phyloP scores from a whole-genome alignment of 148 eudicot species.

The Persicaria tinctoria region DNA sequence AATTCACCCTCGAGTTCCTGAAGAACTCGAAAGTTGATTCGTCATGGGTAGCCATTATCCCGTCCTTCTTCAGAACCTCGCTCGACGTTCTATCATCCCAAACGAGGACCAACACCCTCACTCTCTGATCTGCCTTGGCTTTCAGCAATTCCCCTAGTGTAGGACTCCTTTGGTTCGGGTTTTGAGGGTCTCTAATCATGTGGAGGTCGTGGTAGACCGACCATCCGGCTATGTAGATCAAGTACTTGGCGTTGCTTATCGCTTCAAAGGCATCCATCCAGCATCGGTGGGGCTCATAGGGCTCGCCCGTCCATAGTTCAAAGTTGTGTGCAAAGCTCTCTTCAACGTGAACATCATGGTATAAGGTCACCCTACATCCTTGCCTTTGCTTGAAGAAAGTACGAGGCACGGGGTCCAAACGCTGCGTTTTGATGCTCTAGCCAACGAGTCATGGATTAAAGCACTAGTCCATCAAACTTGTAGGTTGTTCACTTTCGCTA shows the following conservation, averaged over 20 bases:
- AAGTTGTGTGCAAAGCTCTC: constrained; percentile 26
- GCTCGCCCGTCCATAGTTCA: constrained; percentile 19
- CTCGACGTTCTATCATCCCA: constrained; percentile 85
- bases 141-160: constrained; percentile 57
- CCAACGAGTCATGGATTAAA: neutral
- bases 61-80: constrained; percentile 41
- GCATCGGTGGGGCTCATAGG: constrained; percentile 43
- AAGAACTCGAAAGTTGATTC: constrained; percentile 57
- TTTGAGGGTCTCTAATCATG: constrained; percentile 48
- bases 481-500: neutral
- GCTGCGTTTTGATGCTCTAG: constrained; percentile 36
- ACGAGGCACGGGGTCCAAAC: constrained; percentile 46
- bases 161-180: constrained; percentile 14
- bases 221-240: constrained; percentile 83
- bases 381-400: constrained; percentile 61
- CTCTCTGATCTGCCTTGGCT: constrained; percentile 45
- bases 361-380: constrained; percentile 47
- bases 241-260: constrained; percentile 44
- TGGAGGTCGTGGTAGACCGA: constrained; percentile 49
- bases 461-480: too few relatives aligned
- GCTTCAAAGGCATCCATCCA: constrained; percentile 76
- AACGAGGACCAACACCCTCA: constrained; percentile 62
- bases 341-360: constrained; percentile 63
- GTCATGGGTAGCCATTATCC: constrained; percentile 80
- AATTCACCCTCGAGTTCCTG: constrained; percentile 42